Conservation (phyloP, 164 flowering plant genomes). For the Chimonanthus salicifolius region DNA sequence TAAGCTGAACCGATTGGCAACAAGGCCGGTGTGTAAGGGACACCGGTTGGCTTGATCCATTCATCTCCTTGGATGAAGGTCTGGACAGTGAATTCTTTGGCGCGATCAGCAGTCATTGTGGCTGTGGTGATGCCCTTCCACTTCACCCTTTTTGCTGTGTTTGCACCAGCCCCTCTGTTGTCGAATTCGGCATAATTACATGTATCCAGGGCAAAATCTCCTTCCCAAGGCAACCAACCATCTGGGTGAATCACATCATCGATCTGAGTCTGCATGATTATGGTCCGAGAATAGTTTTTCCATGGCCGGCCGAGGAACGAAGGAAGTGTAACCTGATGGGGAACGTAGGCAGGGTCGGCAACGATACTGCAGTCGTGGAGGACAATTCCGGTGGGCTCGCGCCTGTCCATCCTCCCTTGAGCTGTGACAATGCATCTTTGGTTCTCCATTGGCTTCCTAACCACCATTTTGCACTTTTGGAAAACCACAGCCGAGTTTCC, state of each 20-base stretch:
- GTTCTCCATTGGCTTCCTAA: slow-evolving; percentile 43
- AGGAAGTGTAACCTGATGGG: slow-evolving; percentile 13
- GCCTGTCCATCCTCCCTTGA: slow-evolving; percentile 35
- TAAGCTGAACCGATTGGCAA: neutral
- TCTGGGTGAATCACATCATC: slow-evolving; percentile 34
- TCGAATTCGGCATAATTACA: slow-evolving; percentile 36
- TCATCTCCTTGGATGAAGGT: slow-evolving; percentile 28
- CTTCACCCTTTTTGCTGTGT: slow-evolving; percentile 23
- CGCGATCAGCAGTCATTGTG: slow-evolving; percentile 12
- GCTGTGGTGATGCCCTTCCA: slow-evolving; percentile 44
- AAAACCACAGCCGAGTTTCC: slow-evolving; percentile 56
- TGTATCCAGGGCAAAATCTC: slow-evolving; percentile 29
- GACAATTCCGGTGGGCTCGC: slow-evolving; percentile 31
- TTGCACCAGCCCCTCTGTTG: slow-evolving; percentile 53
- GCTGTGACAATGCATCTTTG: slow-evolving; percentile 53
- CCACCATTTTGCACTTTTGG: slow-evolving; percentile 62
- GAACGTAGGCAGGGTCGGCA: slow-evolving; percentile 25
- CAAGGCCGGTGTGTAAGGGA: slow-evolving; percentile 31
- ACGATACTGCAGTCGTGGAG: slow-evolving; percentile 47
- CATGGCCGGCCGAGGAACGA: slow-evolving; percentile 66
- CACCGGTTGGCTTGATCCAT: slow-evolving; percentile 45
- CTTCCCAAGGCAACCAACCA: slow-evolving; percentile 57
- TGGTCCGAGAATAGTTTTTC: slow-evolving; percentile 43
- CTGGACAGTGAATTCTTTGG: slow-evolving; percentile 24
- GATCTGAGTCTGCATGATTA: slow-evolving; percentile 41